phyloP scores from a whole-genome alignment of 306 rosid genomes.

The Quercus rubra region DNA sequence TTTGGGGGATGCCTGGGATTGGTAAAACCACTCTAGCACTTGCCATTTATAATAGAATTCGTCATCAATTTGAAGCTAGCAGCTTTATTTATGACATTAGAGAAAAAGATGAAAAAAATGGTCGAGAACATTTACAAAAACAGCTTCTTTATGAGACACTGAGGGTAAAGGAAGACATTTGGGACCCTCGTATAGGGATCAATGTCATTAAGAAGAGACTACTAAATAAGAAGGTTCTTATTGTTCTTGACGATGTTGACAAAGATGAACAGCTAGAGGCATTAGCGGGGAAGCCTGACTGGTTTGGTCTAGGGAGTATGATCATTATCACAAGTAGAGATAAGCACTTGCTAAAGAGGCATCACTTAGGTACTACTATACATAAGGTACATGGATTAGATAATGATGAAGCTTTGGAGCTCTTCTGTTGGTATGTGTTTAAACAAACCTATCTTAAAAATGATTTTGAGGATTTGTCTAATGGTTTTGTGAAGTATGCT shows the following conservation, averaged over 20 bases:
- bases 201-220: background rate
- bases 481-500: slow-evolving; percentile 6
- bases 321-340: background rate
- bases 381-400: background rate
- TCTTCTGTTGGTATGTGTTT: slow-evolving; percentile 15
- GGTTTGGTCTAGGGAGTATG: background rate
- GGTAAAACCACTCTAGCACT: no score
- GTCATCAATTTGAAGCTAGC: no score
- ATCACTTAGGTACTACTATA: background rate
- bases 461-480: background rate
- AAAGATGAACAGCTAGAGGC: background rate
- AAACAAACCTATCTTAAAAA: background rate
- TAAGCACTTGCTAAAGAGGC: background rate
- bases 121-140: no score
- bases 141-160: background rate
- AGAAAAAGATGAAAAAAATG: no score
- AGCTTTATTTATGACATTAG: no score
- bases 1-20: no score
- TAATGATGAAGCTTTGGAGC: slow-evolving; percentile 12
- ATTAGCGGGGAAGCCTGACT: background rate
- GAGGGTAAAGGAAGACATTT: accelerated
- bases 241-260: background rate
- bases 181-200: background rate
- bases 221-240: background rate
- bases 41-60: no score